Base-by-base conservation (phyloP, 106 monocot species). In the Amphibolis antarctica region DNA sequence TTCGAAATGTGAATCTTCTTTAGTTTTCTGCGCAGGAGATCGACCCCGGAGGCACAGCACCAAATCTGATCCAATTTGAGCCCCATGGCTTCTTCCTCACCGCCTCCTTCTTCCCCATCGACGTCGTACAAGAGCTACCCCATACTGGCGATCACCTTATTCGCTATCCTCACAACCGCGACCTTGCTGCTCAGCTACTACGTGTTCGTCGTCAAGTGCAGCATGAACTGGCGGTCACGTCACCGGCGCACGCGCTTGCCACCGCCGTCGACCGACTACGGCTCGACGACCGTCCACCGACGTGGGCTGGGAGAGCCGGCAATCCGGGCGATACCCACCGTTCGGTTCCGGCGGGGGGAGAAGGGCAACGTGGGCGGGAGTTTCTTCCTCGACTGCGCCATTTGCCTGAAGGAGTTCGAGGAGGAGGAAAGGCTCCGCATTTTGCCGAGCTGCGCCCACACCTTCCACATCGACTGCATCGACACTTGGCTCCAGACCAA, bases 141-240 rank as follows among this genome's bases (percentile, higher is more conserved):
- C 20, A 71, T 71, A 12, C 28, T 62, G 70, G 62, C 36, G 28
- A 49, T 71, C 62, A 50, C 70, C 15, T 23, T 71, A n/a, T 47
- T 71, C 14, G 87, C 83, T 52, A 83, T 87, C 42, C 69, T 87
- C 66, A 70, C 80, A 23, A 80, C 83, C 12, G 65, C 80, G 58
- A 63, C 81, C 42, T 60, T 83, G 36, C 88, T 88, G 19, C 30
- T 81, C 36, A 74, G 80, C 70, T 88, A 81, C 70, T 88, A 88
- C 59, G 27, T 81, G 19, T 76, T 83, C 51, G 70, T 78, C 28
- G 66, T 70, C 77, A 77, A 75, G 53, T 78, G 80, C 77, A 55
- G 70, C 74, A 58, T 36, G 36, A 36, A 36, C 36, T 2, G 36
- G 36, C 36, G 12, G 12, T 6, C 22, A 2, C 31, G 26, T 20